These are phyloP conservation scores for Ailanthus altissimus DNA, from an alignment of 345 rosid genomes.

Conservation along the genomic window DNA sequence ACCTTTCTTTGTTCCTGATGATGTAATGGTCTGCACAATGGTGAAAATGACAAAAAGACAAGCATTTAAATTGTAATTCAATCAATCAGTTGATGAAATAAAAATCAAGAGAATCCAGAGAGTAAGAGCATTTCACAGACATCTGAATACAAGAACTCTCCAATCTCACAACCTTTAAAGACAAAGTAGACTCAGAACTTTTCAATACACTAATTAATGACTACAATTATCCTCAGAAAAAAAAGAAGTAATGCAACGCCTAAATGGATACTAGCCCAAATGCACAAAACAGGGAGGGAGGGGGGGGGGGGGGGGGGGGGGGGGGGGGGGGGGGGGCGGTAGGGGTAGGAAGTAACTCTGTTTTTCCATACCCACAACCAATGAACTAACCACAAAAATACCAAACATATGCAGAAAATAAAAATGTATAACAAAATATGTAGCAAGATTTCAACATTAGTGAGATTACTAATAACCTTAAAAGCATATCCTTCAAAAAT, in stretches of 20 bases:
- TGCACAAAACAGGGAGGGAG: background rate
- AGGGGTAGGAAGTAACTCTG: background rate
- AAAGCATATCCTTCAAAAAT: background rate
- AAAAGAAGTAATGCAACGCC: background rate
- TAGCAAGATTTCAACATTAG: background rate
- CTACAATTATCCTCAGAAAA: background rate
- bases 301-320: too few relatives aligned
- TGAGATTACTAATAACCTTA: background rate
- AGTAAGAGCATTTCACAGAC: background rate
- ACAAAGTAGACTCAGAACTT: background rate
- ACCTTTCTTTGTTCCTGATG: slow-evolving; percentile 78
- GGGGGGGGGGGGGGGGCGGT: too few relatives aligned
- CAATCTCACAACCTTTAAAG: too few relatives aligned
- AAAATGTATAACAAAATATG: too few relatives aligned
- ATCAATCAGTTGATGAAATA: background rate
- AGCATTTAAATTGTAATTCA: background rate
- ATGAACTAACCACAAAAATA: background rate
- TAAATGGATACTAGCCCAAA: background rate
- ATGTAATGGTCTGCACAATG: slow-evolving; percentile 61
- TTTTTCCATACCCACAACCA: background rate
- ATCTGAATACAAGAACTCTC: too few relatives aligned
- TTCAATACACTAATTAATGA: background rate
- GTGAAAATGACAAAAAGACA: background rate
- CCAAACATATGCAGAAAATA: background rate
- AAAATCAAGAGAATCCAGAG: background rate